phyloP scores from a whole-genome alignment of 2,329 filamentous ascomycete species.

The Alternaria sp. region DNA sequence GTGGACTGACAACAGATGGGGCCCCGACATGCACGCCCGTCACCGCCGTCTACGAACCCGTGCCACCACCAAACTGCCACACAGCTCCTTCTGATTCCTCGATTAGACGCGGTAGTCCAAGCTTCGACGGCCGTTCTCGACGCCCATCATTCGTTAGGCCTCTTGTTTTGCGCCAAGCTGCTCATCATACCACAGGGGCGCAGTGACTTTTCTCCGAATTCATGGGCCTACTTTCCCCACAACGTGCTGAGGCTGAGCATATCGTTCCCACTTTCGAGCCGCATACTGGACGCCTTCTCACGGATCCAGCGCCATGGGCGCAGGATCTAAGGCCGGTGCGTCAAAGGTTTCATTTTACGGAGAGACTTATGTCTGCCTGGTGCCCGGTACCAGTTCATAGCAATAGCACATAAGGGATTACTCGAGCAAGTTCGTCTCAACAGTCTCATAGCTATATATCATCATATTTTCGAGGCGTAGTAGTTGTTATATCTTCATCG shows the following conservation, averaged over 20 bases:
- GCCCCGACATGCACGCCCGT: conserved; percentile 14
- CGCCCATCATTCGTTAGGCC: conserved; percentile 23
- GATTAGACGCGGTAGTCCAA: conserved; percentile 9
- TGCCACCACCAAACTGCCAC: conserved; percentile 34
- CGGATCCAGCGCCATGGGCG: conserved; percentile 20
- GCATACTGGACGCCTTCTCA: conserved; percentile 32
- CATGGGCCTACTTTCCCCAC: conserved; percentile 26
- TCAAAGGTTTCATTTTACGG: conserved; percentile 26
- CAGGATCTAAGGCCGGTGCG: conserved; percentile 26
- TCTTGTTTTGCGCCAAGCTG: conserved; percentile 11
- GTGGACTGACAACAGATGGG: conserved; percentile 19
- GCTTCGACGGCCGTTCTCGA: conserved; percentile 14
- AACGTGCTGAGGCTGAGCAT: conserved; percentile 39
- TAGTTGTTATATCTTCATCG: conserved; percentile 15
- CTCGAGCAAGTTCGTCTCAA: conserved; percentile 16
- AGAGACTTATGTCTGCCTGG: conserved; percentile 35
- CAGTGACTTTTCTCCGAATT: conserved; percentile 18
- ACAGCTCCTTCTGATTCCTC: conserved; percentile 14
- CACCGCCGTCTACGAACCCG: conserved; percentile 15
- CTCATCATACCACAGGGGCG: conserved; percentile 15
- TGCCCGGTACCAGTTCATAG: conserved; percentile 12
- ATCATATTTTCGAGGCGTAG: conserved; percentile 29
- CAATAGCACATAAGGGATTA: conserved; percentile 8
- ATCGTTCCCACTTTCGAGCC: conserved; percentile 20
- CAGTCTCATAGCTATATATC: conserved; percentile 9